Base-by-base conservation (phyloP, 2,329 filamentous ascomycete species). In the Hypoxylon sp. region DNA sequence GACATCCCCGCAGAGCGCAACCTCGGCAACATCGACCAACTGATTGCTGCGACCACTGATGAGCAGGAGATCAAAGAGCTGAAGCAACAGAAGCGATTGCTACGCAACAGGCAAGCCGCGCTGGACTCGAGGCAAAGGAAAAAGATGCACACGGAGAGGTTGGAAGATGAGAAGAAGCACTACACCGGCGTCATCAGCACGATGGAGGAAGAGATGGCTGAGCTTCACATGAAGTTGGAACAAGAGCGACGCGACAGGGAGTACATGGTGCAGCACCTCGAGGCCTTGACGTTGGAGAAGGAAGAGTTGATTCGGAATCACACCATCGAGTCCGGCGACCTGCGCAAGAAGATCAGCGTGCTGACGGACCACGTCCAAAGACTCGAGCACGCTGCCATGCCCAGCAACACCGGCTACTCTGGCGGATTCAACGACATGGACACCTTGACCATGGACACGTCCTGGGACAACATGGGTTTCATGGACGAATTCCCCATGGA, bases 81-180 rank as follows among this genome's bases (percentile, higher is more conserved):
- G 67, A 99, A 99, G 83, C 91, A 96, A 71, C 94, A 97, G 74
- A 97, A 97, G 80, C 87, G 94, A 55, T 79, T 99, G 56, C 79
- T 99, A 58, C 84, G 94, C 67, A 99, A 99, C 75, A 86, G 94
- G 67, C 93, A 97, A 77, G 94, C 94, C 74, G 94, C 94, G 62
- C 88, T 99, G 65, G 93, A 97, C 75, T 97, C 94, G 32, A 86
- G 94, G 62, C 93, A 97, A 73, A 87, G 94, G 65, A 99, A 97
- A 82, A 97, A 97, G 83, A 89, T 91, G 75, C 93, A 97, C 76
- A 97, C 94, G 23, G 94, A 97, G 76, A 87, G 94, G 64, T 84
- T 97, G 34, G 94, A 97, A 73, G 89, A 94, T 71, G 93, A 97
- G 78, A 97, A 97, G 81, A 97, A 97, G 79, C 84, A 89, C 51